A percentile compares a stretch with the other conserved stretches of the same genome.
Evolutionary conservation across 2,329 filamentous ascomycete genomes (phyloP).

Genomic region (Knufia petricola): DNA sequence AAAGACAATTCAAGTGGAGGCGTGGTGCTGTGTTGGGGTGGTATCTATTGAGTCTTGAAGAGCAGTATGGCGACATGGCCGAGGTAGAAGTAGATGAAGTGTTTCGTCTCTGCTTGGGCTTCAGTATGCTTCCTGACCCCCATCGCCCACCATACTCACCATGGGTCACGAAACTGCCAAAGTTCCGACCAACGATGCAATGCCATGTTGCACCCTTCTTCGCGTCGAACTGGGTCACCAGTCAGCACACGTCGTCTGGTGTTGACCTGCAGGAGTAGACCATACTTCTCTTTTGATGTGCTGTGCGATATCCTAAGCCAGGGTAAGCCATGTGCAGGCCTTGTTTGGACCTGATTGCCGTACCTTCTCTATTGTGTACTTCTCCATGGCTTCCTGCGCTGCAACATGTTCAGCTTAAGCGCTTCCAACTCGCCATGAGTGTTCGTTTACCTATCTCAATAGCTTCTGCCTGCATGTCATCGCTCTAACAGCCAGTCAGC

Average conservation of each 20-base stretch:
- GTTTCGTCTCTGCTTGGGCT: constrained; percentile 71
- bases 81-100: constrained; percentile 99
- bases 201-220: constrained; percentile 98
- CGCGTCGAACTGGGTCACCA: constrained; percentile 67
- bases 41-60: constrained; percentile 83
- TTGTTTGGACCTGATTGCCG: not conserved
- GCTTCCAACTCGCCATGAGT: not conserved
- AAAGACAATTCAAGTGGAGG: not conserved
- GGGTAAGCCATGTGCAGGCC: constrained; percentile 6
- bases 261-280: constrained; percentile 5
- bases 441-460: constrained; percentile 77
- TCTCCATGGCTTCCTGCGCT: constrained; percentile 64
- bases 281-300: constrained; percentile 86
- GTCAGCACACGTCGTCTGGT: constrained; percentile 20
- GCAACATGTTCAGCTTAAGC: constrained; percentile 9
- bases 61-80: constrained; percentile 96
- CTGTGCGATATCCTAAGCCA: constrained; percentile 77
- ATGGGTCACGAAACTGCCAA: constrained; percentile 97
- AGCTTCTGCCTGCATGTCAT: constrained; percentile 93
- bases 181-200: constrained; percentile 96
- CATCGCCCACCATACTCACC: constrained; percentile 47
- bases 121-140: not conserved
- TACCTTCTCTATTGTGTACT: constrained; percentile 64
- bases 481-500: constrained; percentile 47
- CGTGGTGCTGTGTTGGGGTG: not conserved